phyloP scores from a whole-genome alignment of 768 basidiomycete species.

The Leccinum rimulosum region DNA sequence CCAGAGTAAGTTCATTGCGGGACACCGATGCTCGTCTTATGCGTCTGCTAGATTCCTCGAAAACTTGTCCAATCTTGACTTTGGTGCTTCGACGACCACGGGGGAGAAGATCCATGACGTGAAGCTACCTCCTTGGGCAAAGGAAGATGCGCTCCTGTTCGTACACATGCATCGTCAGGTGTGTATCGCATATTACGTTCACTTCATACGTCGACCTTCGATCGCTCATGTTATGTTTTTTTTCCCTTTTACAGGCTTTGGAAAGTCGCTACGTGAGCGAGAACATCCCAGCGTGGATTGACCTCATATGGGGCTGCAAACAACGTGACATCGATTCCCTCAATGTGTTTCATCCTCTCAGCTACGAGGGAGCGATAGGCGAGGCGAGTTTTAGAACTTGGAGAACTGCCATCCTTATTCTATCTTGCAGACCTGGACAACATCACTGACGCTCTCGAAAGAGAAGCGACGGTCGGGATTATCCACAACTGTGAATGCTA shows the following conservation, averaged over 20 bases:
- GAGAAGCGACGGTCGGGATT: constrained; percentile 90
- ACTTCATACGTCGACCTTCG: neutral
- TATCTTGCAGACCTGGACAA: constrained; percentile 66
- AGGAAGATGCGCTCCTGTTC: constrained; percentile 79
- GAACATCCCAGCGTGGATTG: constrained; percentile 86
- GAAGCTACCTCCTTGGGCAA: constrained; percentile 88
- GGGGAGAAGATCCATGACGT: constrained; percentile 86
- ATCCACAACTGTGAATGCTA: constrained; percentile 81
- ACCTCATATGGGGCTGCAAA: constrained; percentile 88
- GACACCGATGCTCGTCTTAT: neutral
- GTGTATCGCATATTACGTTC: constrained; percentile 24
- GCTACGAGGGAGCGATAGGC: constrained; percentile 90
- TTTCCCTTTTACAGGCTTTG: constrained; percentile 53
- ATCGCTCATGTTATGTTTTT: neutral
- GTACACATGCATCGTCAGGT: constrained; percentile 75
- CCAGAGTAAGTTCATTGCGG: constrained; percentile 54
- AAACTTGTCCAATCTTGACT: constrained; percentile 76
- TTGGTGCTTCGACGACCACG: constrained; percentile 68
- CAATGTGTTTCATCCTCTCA: constrained; percentile 91
- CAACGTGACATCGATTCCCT: constrained; percentile 74
- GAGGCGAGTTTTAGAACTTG: constrained; percentile 3
- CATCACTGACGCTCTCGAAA: constrained; percentile 82
- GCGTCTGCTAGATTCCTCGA: constrained; percentile 65
- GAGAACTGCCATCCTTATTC: neutral
- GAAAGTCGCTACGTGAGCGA: constrained; percentile 88